Evolutionary conservation across 805 yeast genomes (phyloP), one percentile per base, ranked within the genome.

Genomic region (Torulaspora indica): DNA sequence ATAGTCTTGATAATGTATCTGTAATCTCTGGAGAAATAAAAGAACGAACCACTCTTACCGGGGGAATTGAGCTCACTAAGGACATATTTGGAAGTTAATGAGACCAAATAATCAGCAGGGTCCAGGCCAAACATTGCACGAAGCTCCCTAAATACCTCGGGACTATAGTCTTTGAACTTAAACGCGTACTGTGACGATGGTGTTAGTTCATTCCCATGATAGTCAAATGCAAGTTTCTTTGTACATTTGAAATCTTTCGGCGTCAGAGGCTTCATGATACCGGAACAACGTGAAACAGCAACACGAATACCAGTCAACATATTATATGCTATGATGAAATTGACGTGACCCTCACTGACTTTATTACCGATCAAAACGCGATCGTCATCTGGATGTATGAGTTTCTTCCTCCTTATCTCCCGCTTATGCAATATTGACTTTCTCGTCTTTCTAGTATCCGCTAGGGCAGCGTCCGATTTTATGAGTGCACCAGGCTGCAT

Each of bases 221-320:
- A 75, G 58, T 86, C 95, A 65, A 93, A 95, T 13, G 93, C 84
- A 43, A 91, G 71, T 63, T 93, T 91, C 54, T 87, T 84, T 18
- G 80, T 79, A 8, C 77, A 69, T 27, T 67, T 70, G 62, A 90
- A 93, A 61, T 91, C 96, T 12, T 70, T 74, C 8, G 51, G 82
- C 1, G 74, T 75, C 33, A 93, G 68, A 14, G 83, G 82, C 42
- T 83, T 77, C 77, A 87, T 85, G 8, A 83, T 74, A 29, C 95
- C 95, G 0, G 96, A 86, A 56, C 95, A 84, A 46, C 96, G 72
- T 3, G 96, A 87, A 0, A 93, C 98, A 0, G 97, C 90, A 7
- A 89, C 95, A 45, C 98, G 75, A 37, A 93, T 93, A 2, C 99
- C 98, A 0, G 98, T 90, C 46, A 95, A 75, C 97, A 93, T 91